phyloP scores from a whole-genome alignment of 2,329 filamentous ascomycete species.

The Botrytis hyacinthi region DNA sequence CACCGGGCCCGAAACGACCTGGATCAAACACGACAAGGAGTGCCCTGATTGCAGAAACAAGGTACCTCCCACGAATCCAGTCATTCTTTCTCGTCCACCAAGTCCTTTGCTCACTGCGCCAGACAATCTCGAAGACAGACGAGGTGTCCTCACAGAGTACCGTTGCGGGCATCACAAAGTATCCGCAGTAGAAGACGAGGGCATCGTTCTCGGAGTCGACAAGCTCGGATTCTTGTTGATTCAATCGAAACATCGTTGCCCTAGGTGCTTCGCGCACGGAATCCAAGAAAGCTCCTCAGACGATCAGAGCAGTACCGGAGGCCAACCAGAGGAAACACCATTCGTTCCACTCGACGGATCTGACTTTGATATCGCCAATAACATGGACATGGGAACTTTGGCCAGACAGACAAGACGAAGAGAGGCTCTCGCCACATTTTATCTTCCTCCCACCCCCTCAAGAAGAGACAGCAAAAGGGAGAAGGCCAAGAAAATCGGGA shows the following conservation, averaged over 20 bases:
- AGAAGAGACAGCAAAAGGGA: neutral
- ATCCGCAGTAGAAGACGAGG: rapidly evolving
- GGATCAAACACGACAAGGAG: neutral
- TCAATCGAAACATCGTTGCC: neutral
- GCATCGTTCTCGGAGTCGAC: neutral
- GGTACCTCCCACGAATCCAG: no score
- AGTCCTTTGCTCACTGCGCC: neutral
- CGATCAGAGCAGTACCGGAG: no score
- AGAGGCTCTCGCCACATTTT: neutral
- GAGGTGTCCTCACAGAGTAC: neutral
- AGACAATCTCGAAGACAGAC: neutral
- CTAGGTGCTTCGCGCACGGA: neutral
- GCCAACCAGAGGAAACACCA: neutral
- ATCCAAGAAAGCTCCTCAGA: neutral
- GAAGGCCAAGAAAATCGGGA: neutral
- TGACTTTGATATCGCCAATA: neutral
- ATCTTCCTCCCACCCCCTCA: neutral
- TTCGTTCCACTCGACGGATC: neutral
- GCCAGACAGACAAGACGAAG: neutral
- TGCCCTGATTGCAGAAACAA: neutral
- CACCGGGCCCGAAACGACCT: neutral
- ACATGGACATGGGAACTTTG: neutral
- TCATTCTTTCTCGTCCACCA: neutral
- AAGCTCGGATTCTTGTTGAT: neutral
- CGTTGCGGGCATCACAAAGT: neutral